These are phyloP conservation scores for Pelargonium nanum DNA, from an alignment of 345 rosid genomes.

Conservation along the genomic window DNA sequence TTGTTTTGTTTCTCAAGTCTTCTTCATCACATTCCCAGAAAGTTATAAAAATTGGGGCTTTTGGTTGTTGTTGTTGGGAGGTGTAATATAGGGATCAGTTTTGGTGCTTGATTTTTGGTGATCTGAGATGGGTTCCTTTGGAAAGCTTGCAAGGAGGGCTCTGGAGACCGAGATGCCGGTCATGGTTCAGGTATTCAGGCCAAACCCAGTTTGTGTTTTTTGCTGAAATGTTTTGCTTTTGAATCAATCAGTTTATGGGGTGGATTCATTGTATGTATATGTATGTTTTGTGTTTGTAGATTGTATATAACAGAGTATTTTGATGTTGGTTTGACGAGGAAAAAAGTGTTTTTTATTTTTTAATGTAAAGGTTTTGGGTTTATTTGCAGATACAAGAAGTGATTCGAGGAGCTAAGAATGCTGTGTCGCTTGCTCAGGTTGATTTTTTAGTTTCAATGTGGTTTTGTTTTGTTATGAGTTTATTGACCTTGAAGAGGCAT, in stretches of 20 bases:
- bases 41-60: neutral
- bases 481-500: slow-evolving; percentile 2
- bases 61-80: neutral
- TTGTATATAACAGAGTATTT: slow-evolving; percentile 6
- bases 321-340: neutral
- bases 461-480: neutral
- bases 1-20: neutral
- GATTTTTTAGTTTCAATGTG: slow-evolving; percentile 10
- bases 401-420: slow-evolving; percentile 50
- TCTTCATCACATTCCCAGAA: neutral
- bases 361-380: slow-evolving; percentile 11
- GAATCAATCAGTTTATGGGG: neutral
- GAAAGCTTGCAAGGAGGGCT: slow-evolving; percentile 73
- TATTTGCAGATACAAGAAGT: slow-evolving; percentile 69
- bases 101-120: neutral
- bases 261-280: neutral
- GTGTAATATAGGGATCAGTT: neutral
- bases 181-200: slow-evolving; percentile 64
- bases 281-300: neutral
- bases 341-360: slow-evolving; percentile 7
- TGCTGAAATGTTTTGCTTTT: neutral
- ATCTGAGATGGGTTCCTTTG: slow-evolving; percentile 62
- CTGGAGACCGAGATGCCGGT: slow-evolving; percentile 74
- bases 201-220: neutral
- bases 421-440: slow-evolving; percentile 91